These are phyloP conservation scores for Aeschynomene evenia DNA, from an alignment of 306 rosid genomes.

Conservation along the genomic window DNA sequence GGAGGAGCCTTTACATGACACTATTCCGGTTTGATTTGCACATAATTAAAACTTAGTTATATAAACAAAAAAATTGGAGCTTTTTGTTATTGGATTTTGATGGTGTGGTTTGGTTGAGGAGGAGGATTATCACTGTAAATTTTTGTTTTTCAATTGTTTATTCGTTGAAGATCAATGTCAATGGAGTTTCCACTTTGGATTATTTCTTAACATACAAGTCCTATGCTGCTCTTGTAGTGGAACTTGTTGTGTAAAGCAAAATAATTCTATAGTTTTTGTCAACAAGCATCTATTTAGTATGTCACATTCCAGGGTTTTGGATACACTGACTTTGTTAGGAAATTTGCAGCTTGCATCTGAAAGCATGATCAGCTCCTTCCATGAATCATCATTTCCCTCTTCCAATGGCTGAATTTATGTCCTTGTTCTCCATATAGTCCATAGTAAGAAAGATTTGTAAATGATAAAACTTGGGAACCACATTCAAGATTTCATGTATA, in stretches of 20 bases:
- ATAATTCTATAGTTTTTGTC: neutral
- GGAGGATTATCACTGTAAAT: neutral
- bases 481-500: neutral
- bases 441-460: neutral
- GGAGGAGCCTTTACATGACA: slow-evolving; percentile 24
- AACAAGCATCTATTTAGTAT: neutral
- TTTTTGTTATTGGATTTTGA: neutral
- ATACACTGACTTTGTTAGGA: neutral
- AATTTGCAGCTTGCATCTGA: neutral
- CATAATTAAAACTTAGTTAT: neutral
- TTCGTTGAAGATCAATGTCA: slow-evolving; percentile 1
- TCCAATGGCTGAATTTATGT: neutral
- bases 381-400: neutral
- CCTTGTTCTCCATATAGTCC: no score
- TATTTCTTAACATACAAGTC: neutral
- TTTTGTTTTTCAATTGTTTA: slow-evolving; percentile 5
- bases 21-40: slow-evolving; percentile 31
- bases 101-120: neutral
- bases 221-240: neutral
- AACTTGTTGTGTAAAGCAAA: slow-evolving; percentile 1
- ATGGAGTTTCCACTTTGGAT: neutral
- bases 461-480: neutral
- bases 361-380: neutral
- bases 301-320: neutral
- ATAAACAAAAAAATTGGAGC: no score